Base-by-base conservation (phyloP, 2,329 filamentous ascomycete species). In the Raffaelea arxii region DNA sequence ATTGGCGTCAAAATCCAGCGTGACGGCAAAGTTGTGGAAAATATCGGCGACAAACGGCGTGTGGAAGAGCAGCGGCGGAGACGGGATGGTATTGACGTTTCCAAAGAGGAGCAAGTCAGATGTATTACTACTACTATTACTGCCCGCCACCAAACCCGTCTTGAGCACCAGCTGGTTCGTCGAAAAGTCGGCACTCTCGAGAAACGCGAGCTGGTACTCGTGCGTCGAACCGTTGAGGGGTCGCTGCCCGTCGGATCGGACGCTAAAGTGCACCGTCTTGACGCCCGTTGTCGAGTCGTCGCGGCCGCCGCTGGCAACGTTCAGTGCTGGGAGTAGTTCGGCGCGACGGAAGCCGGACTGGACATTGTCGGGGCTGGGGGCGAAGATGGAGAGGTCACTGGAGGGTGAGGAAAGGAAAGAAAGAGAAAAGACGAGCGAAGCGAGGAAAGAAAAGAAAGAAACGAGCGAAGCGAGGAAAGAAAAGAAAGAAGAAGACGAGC, bases 1-100 rank as follows among this genome's bases (percentile, higher is more conserved):
- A 55, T 76, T 72, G 46, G 70, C 64, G 43, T 64, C 62, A 58
- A 77, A 82, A 59, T 82, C 71, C 14, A 80, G 62, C 21, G 68
- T 73, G 25, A 80, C 46, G 9, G 70, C 78, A 65, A 81, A 82
- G 64, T 82, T 82, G 58, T 81, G 74, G 68, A 77, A 80, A 19
- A 68, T 62, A 14, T 59, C 66, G 27, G 62, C 56, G n/a, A 67
- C 63, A 46, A 80, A 79, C 3, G 68, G 65, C 0, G 69, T 67
- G 23, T 63, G 66, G 58, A 72, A 80, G 6, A 82, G 61, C 25
- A 69, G 57, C 44, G 64, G 58, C n/a, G 70, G 65, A n/a, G n/a
- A n/a, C 50, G 67, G 66, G 47, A 60, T 61, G 43, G 65, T 64
- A 56, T 70, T 71, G 51, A 71, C 66, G 52, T 71, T 69, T 44